Base-by-base conservation (phyloP, 768 basidiomycete genomes). In the Clitopilus hobsonii region DNA sequence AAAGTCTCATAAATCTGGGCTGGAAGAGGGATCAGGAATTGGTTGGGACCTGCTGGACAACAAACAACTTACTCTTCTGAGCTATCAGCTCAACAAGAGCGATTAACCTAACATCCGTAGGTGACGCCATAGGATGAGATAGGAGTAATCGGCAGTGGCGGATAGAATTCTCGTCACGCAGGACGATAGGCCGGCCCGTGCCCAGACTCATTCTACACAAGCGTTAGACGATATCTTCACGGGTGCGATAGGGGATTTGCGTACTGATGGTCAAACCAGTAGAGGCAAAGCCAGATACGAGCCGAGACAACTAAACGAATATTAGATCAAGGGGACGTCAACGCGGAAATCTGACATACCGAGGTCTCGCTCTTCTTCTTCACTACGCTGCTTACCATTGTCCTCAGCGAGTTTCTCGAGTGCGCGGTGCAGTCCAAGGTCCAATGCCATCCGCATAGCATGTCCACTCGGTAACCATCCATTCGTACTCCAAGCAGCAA, bases 401-500 rank as follows among this genome's bases (percentile, higher is more conserved):
- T 83, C 82, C 51, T 95, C 91, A 1, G 88, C 90, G 7, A 98
- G 79, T 67, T 93, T 96, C 65, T 96, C 94, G 41, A 97, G 71
- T 8, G 95, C 95, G 41, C 91, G 86, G 67, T 98, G 93, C 20
- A 98, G 78, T 27, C 94, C 93, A 52, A 98, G 86, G 66, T 97
- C 94, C 52, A 96, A 74, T 20, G 92, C 94, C 92, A 96, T 96
- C 52, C 95, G 85, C 85, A 97, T 87, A 5, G 95, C 95, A 65
- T 98, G 95, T 2, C 95, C 95, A 62, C 90, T 89, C 7, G 94
- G 93, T 47, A 98, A 78, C 92, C 93, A 98, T 0, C 93, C 94
- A 58, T 94, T 93, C 30, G 93, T 91, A 64, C 88, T 91, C 91
- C 93, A 96, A 5, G 94, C 92, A 25, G 93, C 91, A 47, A 97